Evolutionary conservation across 2,329 filamentous ascomycete species (phyloP).

Genomic region (Monilinia vaccinii-corymbosi): DNA sequence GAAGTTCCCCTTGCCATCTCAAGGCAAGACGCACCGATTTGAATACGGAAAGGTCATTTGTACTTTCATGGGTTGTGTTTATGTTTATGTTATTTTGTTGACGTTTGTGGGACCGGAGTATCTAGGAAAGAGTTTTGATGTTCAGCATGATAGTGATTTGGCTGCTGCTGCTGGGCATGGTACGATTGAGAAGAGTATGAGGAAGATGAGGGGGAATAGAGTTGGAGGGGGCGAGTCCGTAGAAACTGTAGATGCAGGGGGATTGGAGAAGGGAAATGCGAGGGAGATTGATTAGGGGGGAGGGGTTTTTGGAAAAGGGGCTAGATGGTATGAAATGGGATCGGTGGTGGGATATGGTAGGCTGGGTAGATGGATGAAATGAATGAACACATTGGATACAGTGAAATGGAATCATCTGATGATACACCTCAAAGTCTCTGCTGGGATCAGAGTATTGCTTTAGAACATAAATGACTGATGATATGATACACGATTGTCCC

Average conservation of each 20-base stretch:
- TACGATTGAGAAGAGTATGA: conserved; percentile 18
- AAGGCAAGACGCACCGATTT: conserved; percentile 44
- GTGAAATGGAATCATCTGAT: not conserved
- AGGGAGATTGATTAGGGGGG: not conserved
- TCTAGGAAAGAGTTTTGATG: conserved; percentile 6
- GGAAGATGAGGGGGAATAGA: conserved; percentile 9
- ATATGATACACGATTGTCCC: not conserved
- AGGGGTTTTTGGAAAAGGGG: no score
- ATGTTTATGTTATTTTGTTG: conserved; percentile 8
- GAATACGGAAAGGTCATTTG: conserved; percentile 78
- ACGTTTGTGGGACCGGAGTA: conserved; percentile 9
- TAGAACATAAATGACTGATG: not conserved
- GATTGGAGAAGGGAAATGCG: not conserved
- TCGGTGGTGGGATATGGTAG: not conserved
- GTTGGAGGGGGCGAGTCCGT: not conserved
- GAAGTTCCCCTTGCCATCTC: conserved; percentile 60
- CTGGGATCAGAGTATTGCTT: not conserved
- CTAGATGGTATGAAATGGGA: not conserved
- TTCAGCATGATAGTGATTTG: conserved; percentile 10
- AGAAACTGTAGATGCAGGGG: not conserved
- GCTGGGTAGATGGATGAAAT: not conserved
- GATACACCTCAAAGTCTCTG: not conserved
- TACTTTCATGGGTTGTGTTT: conserved; percentile 66
- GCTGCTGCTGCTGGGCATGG: conserved; percentile 5
- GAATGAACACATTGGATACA: not conserved